These are phyloP conservation scores for Podospora didyma DNA, from an alignment of 495 filamentous ascomycete species.

Conservation along the genomic window DNA sequence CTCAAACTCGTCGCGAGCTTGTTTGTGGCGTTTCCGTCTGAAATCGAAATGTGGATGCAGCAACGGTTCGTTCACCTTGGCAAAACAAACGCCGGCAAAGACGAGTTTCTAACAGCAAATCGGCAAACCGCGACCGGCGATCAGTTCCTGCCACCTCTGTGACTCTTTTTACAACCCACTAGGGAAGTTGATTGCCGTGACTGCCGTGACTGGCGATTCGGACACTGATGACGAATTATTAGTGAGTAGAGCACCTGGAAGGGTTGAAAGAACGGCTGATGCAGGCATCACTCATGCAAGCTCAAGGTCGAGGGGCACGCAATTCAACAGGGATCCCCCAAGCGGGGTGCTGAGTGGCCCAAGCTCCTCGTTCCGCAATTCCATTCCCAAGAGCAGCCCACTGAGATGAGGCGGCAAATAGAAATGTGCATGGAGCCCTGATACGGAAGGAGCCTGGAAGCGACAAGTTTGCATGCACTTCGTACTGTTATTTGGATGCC, in stretches of 20 bases:
- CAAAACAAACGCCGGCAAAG: too few relatives aligned
- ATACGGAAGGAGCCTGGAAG: not conserved
- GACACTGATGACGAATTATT: not conserved
- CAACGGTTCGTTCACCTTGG: too few relatives aligned
- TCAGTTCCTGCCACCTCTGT: not conserved
- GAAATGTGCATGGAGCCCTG: not conserved
- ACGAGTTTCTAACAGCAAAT: not conserved
- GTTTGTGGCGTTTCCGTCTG: too few relatives aligned
- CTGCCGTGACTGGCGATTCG: not conserved
- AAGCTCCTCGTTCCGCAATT: conserved; percentile 13
- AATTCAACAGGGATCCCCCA: not conserved
- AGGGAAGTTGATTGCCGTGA: not conserved
- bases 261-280: not conserved
- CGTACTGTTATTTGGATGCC: too few relatives aligned
- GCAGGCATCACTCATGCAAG: not conserved
- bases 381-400: not conserved
- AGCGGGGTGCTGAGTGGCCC: conserved; percentile 15
- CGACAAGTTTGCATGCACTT: not conserved
- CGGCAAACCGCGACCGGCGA: not conserved
- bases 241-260: too few relatives aligned
- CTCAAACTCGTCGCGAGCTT: not conserved
- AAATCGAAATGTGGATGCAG: too few relatives aligned
- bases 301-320: too few relatives aligned
- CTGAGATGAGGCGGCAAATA: too few relatives aligned
- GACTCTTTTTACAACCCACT: not conserved